These are phyloP conservation scores for Houttuynia cordata DNA, from an alignment of 164 flowering plant genomes.

Conservation along the genomic window DNA sequence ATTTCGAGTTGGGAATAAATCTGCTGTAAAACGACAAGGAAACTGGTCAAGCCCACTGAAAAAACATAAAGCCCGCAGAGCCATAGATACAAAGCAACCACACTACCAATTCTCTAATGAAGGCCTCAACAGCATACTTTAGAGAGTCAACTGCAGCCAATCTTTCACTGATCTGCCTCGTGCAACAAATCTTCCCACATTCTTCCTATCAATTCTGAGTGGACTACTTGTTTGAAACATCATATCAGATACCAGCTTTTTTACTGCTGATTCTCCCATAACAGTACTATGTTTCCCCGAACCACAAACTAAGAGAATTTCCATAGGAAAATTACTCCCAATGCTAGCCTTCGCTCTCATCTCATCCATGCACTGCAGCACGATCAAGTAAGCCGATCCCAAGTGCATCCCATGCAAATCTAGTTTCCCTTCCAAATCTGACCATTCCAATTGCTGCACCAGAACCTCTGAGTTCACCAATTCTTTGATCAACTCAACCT, in stretches of 20 bases:
- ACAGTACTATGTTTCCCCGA: constrained; percentile 64
- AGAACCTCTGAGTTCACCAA: constrained; percentile 37
- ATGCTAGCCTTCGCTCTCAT: constrained; percentile 23
- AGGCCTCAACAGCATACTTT: constrained; percentile 1
- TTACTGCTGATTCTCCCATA: not conserved
- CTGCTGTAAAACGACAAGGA: too few species aligned
- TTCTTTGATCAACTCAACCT: constrained; percentile 39
- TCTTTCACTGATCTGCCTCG: constrained; percentile 49
- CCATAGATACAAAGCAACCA: too few species aligned
- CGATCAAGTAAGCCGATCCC: constrained; percentile 54
- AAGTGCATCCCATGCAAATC: constrained; percentile 91
- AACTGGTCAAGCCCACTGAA: too few species aligned
- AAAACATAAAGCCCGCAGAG: too few species aligned
- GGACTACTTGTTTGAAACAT: constrained; percentile 27
- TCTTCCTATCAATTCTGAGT: constrained; percentile 54
- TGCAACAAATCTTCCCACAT: constrained; percentile 55
- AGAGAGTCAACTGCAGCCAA: constrained; percentile 27
- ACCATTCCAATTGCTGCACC: constrained; percentile 44
- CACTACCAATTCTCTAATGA: too few species aligned
- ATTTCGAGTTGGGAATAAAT: too few species aligned
- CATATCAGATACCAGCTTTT: not conserved
- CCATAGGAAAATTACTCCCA: constrained; percentile 26
- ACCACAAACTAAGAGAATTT: constrained; percentile 63
- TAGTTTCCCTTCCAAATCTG: constrained; percentile 39
- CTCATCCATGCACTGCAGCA: constrained; percentile 73